Evolutionary conservation across 306 rosid species (phyloP), one percentile per base, ranked within the genome.

Genomic region (Lathyrus tuberosus): DNA sequence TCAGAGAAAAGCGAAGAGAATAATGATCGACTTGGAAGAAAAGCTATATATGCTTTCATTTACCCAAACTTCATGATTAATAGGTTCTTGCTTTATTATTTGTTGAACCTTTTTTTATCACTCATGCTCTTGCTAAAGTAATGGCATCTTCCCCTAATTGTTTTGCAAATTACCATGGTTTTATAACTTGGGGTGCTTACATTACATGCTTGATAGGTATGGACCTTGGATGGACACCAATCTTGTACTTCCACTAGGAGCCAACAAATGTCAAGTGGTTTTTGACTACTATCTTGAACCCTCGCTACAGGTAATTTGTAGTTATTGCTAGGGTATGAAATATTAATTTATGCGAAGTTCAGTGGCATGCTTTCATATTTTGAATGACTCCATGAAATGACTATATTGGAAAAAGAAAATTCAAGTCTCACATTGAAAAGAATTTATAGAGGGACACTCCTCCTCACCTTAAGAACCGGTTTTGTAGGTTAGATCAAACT

Each of bases 161-260:
- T 76, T 78, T 44, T 74, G 49, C 49, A 70, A 75, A 48, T 26
- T 18, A 31, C 65, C 47, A 9, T n/a, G 73, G 20, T 12, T 28
- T 58, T 15, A 63, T 58, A 41, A 65, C 37, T 76, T 15, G 40
- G 17, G 28, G 51, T 80, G 57, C 67, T 72, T 52, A 31, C 26
- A 65, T 72, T 52, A 31, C 31, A 65, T 71, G 70, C 52, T 20
- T 71, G 15, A 43, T 70, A 90, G 98, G 79, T 93, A 93, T 84
- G 98, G 98, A 79, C 97, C 98, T 65, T 93, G 97, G 96, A 90
- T 90, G 98, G 98, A 90, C 72, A 90, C 94, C 65, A 93, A 93
- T 76, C 93, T 93, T 22, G 98, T 93, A 70, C 84, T 90, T 57
- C 98, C 98, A 12, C 82, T 90, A 17, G 96, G 91, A 86, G 88